These are phyloP conservation scores for Neonectria ditissima DNA, from an alignment of 2,329 filamentous ascomycete species.

Conservation along the genomic window DNA sequence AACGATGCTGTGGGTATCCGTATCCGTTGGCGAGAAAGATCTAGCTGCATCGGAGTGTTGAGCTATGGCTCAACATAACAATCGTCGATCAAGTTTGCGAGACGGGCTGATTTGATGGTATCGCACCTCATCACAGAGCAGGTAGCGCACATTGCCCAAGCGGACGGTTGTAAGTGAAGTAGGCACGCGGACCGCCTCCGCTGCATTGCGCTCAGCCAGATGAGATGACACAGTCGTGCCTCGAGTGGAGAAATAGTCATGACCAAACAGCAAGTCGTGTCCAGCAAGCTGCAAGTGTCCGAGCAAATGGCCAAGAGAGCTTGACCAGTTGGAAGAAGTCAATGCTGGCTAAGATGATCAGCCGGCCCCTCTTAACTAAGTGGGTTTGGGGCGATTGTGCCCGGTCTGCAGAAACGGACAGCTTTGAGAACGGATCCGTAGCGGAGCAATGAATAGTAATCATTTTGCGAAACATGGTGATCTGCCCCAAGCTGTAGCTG, in stretches of 20 bases:
- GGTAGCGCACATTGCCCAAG: not conserved
- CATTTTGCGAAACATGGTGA: slow-evolving; percentile 14
- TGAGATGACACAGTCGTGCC: slow-evolving; percentile 21
- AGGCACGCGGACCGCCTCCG: slow-evolving; percentile 23
- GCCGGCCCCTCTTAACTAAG: slow-evolving; percentile 23
- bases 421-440: slow-evolving; percentile 14
- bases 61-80: not conserved
- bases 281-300: slow-evolving; percentile 16
- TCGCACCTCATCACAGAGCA: not conserved
- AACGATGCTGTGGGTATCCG: slow-evolving; percentile 18
- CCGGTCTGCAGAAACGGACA: not conserved
- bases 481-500: slow-evolving; percentile 2
- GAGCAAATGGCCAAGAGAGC: slow-evolving; percentile 17
- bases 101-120: slow-evolving; percentile 1
- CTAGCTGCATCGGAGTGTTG: not conserved
- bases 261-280: slow-evolving; percentile 3
- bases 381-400: slow-evolving; percentile 5
- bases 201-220: slow-evolving; percentile 20
- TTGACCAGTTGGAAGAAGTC: slow-evolving; percentile 16
- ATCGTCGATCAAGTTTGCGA: slow-evolving; percentile 6
- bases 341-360: slow-evolving; percentile 25
- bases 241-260: slow-evolving; percentile 13
- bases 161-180: slow-evolving; percentile 6
- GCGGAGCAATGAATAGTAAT: slow-evolving; percentile 14
- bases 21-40: slow-evolving; percentile 12